Percentiles rank a stretch among this genome's conserved stretches.
Evolutionary conservation across 1,284 basidiomycete genomes (phyloP).

Genomic region (Albatrellus sp.): DNA sequence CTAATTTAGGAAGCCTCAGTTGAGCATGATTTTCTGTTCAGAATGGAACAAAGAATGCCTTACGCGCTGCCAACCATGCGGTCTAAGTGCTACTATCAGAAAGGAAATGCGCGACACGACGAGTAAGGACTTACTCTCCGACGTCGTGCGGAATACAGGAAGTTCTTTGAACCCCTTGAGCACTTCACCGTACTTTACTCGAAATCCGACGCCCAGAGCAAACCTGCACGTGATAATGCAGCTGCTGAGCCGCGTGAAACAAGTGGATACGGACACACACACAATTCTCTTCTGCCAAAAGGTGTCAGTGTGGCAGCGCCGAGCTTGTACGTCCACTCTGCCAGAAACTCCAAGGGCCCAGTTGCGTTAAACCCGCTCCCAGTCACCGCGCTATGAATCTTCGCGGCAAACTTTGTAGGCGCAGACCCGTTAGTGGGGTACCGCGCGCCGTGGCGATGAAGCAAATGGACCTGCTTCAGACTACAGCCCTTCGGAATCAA

Average conservation of each 20-base stretch:
- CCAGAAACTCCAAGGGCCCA: conserved; percentile 40
- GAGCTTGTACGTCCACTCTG: conserved; percentile 41
- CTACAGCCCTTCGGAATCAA: conserved; percentile 36
- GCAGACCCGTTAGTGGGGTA: conserved; percentile 32
- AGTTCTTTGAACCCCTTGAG: conserved; percentile 37
- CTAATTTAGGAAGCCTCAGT: conserved; percentile 15
- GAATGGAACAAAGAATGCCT: conserved; percentile 11
- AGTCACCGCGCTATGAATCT: conserved; percentile 24
- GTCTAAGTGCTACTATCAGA: conserved; percentile 12
- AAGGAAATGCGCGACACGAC: neutral
- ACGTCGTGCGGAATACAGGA: conserved; percentile 52
- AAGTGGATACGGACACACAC: conserved; percentile 10
- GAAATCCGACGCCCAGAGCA: conserved; percentile 34
- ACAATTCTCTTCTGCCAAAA: conserved; percentile 42
- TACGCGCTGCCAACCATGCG: conserved; percentile 45
- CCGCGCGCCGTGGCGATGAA: conserved; percentile 44
- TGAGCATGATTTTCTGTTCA: neutral
- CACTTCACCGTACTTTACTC: conserved; percentile 44
- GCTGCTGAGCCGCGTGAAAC: neutral
- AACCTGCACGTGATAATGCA: conserved; percentile 20
- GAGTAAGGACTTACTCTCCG: conserved; percentile 23
- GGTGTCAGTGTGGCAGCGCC: conserved; percentile 47
- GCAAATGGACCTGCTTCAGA: conserved; percentile 37
- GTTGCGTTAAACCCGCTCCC: conserved; percentile 25
- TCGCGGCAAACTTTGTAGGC: conserved; percentile 27